phyloP scores from a whole-genome alignment of 164 flowering plant genomes.

The Magnolia officinalis region DNA sequence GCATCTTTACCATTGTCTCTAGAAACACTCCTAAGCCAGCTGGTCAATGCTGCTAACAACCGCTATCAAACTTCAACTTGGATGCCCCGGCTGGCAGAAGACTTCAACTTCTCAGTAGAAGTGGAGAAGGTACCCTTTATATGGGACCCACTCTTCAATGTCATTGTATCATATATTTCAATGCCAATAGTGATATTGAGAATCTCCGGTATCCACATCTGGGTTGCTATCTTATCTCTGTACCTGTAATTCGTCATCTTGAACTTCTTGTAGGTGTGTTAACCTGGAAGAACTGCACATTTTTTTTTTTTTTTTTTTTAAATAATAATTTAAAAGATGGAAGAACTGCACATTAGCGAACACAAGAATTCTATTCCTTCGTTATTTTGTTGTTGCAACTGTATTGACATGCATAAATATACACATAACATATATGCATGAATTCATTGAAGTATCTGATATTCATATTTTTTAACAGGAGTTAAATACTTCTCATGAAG shows the following conservation, averaged over 20 bases:
- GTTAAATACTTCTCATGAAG: conserved; percentile 16
- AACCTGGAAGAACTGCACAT: no score
- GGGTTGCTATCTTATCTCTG: no score
- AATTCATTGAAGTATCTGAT: neutral
- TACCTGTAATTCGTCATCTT: no score
- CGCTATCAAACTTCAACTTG: neutral
- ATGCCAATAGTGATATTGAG: no score
- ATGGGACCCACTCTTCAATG: neutral
- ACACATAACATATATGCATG: neutral
- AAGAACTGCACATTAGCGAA: no score
- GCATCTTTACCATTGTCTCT: neutral
- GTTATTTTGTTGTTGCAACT: neutral
- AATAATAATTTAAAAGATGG: no score
- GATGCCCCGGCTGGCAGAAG: neutral
- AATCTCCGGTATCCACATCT: no score
- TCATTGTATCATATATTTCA: no score
- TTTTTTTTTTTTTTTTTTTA: no score
- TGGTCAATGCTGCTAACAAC: neutral
- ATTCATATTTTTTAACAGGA: conserved; percentile 21
- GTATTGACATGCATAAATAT: neutral
- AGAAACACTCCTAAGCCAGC: neutral
- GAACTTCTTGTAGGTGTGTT: no score
- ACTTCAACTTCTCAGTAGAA: neutral
- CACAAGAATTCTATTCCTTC: neutral
- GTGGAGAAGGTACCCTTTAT: no score